Evolutionary conservation across 345 rosid species (phyloP).

Genomic region (Alliaria petiolata): DNA sequence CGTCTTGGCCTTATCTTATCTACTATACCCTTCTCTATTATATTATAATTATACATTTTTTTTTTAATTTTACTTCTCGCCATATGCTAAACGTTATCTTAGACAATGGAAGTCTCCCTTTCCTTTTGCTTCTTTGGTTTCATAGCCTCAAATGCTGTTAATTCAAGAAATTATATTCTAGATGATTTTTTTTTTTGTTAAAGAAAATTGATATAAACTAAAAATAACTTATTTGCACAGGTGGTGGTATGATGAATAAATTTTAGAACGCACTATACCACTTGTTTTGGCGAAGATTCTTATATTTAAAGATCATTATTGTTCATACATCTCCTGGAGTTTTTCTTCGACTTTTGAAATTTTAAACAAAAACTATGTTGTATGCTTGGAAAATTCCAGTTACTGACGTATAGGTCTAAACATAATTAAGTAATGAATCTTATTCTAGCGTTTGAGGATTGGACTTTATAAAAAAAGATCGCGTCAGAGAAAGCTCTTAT

Average conservation of each 20-base stretch:
- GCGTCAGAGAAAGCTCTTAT: neutral
- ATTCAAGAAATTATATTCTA: neutral
- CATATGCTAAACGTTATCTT: neutral
- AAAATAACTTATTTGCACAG: neutral
- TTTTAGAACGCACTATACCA: neutral
- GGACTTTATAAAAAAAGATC: neutral
- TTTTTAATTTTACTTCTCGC: neutral
- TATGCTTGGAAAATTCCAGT: neutral
- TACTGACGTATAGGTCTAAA: neutral
- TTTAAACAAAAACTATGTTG: neutral
- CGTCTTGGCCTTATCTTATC: conserved; percentile 18
- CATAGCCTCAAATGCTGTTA: neutral
- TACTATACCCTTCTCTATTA: neutral
- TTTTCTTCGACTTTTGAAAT: neutral
- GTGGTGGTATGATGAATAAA: conserved; percentile 5
- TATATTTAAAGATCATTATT: conserved; percentile 1
- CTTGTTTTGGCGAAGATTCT: conserved; percentile 11
- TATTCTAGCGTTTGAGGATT: neutral
- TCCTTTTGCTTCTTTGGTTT: conserved; percentile 13
- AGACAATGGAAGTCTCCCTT: neutral
- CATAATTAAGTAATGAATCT: neutral
- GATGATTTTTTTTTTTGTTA: neutral
- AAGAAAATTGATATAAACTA: neutral
- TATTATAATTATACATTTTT: neutral
- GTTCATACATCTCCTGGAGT: neutral